Evolutionary conservation across 2,329 filamentous ascomycete species (phyloP), one percentile per base, ranked within the genome.

Genomic region (Tolypocladium paradoxum): DNA sequence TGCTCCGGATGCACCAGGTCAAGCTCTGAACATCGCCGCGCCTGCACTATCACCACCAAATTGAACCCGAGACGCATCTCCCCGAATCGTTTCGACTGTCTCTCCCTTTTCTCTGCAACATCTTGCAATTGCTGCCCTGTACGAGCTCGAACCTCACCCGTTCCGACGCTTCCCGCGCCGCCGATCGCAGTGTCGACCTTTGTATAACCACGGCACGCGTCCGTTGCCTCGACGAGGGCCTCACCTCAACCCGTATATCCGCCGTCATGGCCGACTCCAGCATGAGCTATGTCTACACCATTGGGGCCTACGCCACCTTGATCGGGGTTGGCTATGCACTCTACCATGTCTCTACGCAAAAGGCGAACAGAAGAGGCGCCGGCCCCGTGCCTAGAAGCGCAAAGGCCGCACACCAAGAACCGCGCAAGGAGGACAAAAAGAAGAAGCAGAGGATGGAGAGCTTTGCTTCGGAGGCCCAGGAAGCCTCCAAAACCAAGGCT

Each of bases 361-460:
- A 66, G 56, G 59, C 60, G 52, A 67, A 66, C 54, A 68, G 65
- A 53, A 60, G 67, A 55, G 58, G 63, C 36, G 55, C 56, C 31
- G 56, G 61, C 29, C 54, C 60, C 7, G 56, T 63, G 45, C 49
- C 62, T 38, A 71, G 69, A 56, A 51, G 57, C 16, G 54, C 58
- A 53, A 70, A 69, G 60, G 50, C 54, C 47, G 34, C 61, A 14
- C 63, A 65, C 29, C 51, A 57, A 18, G 68, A 72, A 58, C 60
- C 63, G 27, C 67, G 67, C 48, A 74, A 73, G 54, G 70, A 71
- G 49, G 70, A 71, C 45, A 66, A 65, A 14, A 74, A 74, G 60
- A 75, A 75, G 66, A 75, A 74, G 59, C 74, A 76, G 62, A 70
- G 73, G 6, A 61, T 69, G 61, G 71, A 73, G 56, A 71, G 65